phyloP scores from a whole-genome alignment of 2,329 filamentous ascomycete species.

The Xylariaceae sp. region DNA sequence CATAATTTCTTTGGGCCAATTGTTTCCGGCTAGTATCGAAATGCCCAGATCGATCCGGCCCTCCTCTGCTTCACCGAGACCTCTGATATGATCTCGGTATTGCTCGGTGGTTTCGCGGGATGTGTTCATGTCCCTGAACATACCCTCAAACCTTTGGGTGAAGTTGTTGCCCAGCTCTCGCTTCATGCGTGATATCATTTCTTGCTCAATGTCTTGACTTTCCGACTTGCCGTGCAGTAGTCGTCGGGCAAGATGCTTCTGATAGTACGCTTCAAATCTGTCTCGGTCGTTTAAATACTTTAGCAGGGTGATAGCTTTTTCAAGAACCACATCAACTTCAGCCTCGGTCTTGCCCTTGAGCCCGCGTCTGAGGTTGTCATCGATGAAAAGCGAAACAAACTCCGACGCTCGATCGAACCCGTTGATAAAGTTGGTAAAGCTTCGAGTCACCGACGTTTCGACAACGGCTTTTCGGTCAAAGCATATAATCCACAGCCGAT shows the following conservation, averaged over 20 bases:
- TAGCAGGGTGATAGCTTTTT: constrained; percentile 84
- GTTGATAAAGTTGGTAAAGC: constrained; percentile 92
- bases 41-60: constrained; percentile 74
- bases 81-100: constrained; percentile 65
- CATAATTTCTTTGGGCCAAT: constrained; percentile 92
- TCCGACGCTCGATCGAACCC: constrained; percentile 80
- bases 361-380: constrained; percentile 91
- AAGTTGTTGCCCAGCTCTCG: constrained; percentile 92
- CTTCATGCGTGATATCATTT: constrained; percentile 97
- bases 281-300: constrained; percentile 90
- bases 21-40: constrained; percentile 85
- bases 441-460: constrained; percentile 77
- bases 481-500: constrained; percentile 68
- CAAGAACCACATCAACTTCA: constrained; percentile 78
- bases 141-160: constrained; percentile 87
- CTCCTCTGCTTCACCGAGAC: constrained; percentile 48
- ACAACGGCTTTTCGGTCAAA: constrained; percentile 73
- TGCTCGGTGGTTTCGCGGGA: constrained; percentile 76
- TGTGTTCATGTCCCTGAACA: constrained; percentile 94
- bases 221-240: constrained; percentile 85
- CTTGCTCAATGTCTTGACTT: constrained; percentile 87
- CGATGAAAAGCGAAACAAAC: constrained; percentile 92
- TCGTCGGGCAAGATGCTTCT: constrained; percentile 87
- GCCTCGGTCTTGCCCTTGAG: constrained; percentile 88
- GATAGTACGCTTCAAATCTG: constrained; percentile 95